A percentile compares a stretch with the other conserved stretches of the same genome.
Evolutionary conservation across 2,329 filamentous ascomycete species (phyloP).

Genomic region (Penicillium nordicum): DNA sequence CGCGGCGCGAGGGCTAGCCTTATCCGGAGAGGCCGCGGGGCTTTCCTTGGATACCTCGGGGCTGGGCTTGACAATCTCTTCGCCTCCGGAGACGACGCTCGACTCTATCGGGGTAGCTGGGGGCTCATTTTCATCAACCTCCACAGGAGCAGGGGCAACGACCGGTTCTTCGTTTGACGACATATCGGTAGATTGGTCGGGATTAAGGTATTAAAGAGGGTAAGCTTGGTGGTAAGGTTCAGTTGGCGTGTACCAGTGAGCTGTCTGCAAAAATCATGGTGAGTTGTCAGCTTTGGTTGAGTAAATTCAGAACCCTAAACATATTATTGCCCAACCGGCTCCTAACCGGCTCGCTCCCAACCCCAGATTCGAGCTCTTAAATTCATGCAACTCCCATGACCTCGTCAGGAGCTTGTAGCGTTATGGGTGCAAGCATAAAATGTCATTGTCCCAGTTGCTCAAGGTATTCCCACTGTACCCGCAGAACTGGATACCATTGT

Average conservation of each 20-base stretch:
- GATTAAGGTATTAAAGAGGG: conserved; percentile 1
- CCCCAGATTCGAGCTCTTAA: not conserved
- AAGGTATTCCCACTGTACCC: not conserved
- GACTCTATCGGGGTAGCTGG: conserved; percentile 37
- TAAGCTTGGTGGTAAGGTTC: not conserved
- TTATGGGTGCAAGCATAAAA: not conserved
- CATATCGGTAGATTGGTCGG: conserved; percentile 24
- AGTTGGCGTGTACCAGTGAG: not conserved
- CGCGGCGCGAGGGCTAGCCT: conserved; percentile 29
- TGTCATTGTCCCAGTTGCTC: not conserved
- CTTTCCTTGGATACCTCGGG: conserved; percentile 38
- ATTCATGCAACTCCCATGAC: not conserved
- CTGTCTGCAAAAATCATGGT: not conserved
- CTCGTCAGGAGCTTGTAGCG: not conserved
- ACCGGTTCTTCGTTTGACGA: conserved; percentile 36
- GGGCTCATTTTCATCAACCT: conserved; percentile 29
- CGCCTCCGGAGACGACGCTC: conserved; percentile 32
- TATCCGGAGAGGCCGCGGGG: conserved; percentile 30
- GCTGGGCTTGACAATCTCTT: conserved; percentile 34
- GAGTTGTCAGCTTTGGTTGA: not conserved
- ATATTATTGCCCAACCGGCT: not conserved
- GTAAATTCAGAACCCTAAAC: not conserved
- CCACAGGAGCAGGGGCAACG: conserved; percentile 12
- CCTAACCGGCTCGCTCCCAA: not conserved
- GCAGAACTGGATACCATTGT: not conserved